Evolutionary conservation across 2,329 filamentous ascomycete species (phyloP).

Genomic region (Xylariomycetidae sp.): DNA sequence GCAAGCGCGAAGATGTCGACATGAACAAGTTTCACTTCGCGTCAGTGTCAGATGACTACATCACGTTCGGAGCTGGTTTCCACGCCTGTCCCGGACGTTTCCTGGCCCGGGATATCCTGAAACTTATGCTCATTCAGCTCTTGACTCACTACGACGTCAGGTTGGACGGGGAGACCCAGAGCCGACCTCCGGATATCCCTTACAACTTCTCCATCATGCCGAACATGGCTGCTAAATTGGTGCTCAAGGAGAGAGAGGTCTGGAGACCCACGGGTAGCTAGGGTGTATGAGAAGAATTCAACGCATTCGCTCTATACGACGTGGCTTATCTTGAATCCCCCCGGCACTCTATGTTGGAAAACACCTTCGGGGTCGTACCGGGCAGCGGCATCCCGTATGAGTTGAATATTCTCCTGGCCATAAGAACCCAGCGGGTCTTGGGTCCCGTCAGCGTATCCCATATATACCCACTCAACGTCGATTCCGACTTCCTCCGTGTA

Average conservation of each 20-base stretch:
- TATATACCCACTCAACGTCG: conserved; percentile 28
- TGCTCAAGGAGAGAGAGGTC: conserved; percentile 17
- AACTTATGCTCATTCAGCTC: conserved; percentile 12
- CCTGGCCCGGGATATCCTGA: conserved; percentile 10
- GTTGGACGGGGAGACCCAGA: conserved; percentile 1
- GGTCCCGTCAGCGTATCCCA: conserved; percentile 32
- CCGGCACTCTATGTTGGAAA: conserved; percentile 32
- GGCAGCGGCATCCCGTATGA: conserved; percentile 24
- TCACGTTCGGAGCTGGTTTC: conserved; percentile 11
- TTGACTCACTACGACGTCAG: conserved; percentile 15
- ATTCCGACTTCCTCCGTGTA: conserved; percentile 10
- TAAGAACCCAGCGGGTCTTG: conserved; percentile 28
- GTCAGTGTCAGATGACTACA: conserved; percentile 14
- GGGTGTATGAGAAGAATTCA: too few species aligned
- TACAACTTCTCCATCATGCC: conserved; percentile 3
- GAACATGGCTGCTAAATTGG: conserved; percentile 1
- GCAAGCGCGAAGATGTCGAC: conserved; percentile 10
- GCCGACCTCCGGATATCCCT: conserved; percentile 5
- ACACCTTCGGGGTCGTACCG: conserved; percentile 32
- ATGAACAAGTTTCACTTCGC: conserved; percentile 17
- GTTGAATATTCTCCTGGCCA: conserved; percentile 26
- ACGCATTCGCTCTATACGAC: too few species aligned
- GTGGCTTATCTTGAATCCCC: conserved; percentile 36
- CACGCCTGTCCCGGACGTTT: conserved; percentile 20
- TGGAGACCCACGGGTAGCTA: neutral